Evolutionary conservation across 805 yeast species (phyloP).

Genomic region (Wickerhamiella nectarea): DNA sequence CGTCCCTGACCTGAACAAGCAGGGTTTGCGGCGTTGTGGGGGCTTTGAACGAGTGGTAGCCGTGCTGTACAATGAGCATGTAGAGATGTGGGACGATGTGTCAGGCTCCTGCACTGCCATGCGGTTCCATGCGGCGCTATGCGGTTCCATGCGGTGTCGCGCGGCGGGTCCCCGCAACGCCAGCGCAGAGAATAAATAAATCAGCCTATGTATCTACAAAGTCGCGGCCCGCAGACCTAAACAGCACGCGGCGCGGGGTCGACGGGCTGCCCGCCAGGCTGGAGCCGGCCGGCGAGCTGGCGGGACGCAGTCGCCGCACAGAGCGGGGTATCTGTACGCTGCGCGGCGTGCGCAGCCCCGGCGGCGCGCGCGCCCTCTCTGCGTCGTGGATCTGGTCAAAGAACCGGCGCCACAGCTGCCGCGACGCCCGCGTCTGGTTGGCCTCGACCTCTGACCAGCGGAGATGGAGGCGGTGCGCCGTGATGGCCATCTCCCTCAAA

Average conservation of each 20-base stretch:
- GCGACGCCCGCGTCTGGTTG: not conserved
- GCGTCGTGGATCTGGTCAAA: not conserved
- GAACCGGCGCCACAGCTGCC: not conserved
- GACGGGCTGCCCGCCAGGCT: not conserved
- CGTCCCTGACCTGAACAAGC: slow-evolving; percentile 14
- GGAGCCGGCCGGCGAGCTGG: not conserved
- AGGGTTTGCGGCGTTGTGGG: slow-evolving; percentile 6
- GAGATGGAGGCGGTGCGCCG: not conserved
- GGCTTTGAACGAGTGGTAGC: slow-evolving; percentile 3
- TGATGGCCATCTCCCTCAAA: not conserved
- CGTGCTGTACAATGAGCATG: slow-evolving; percentile 5
- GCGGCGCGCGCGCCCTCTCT: too few species aligned
- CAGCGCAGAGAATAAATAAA: too few species aligned
- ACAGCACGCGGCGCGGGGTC: not conserved
- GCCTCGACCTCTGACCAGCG: not conserved
- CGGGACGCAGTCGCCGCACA: not conserved
- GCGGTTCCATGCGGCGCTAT: not conserved
- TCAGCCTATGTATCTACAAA: too few species aligned
- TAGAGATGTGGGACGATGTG: not conserved
- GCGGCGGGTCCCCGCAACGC: too few species aligned
- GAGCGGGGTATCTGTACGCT: not conserved
- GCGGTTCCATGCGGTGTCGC: too few species aligned
- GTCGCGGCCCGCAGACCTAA: not conserved
- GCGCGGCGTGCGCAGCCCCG: not conserved
- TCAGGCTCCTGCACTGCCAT: not conserved